Base-by-base conservation (phyloP, 1,139 yeast species). In the Candida anutae region DNA sequence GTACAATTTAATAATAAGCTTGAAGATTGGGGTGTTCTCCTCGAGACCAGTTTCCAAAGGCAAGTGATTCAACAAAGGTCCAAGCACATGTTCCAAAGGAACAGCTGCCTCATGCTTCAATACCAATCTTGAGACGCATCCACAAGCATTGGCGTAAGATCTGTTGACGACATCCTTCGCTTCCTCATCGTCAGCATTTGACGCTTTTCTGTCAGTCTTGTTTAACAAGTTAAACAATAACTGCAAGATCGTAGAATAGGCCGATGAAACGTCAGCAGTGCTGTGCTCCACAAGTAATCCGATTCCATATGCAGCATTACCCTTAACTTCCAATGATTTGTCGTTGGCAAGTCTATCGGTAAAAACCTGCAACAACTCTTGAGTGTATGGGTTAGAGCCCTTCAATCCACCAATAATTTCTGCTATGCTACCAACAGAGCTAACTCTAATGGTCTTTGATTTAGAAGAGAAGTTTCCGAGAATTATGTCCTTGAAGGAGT, bases 231-330 rank as follows among this genome's bases (percentile, higher is more conserved):
- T 79, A 58, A 85, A 87, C 48, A 90, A 69, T 35, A 82, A 74
- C 53, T 74, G 75, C 48, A 93, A 69, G 33, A 88, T 73, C 27
- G 74, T 67, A 39, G 76, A 78, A 59, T 78, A 88, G 26, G 73
- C 63, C 16, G 77, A 54, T 23, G 80, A 62, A 41, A 79, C 69
- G 49, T 80, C 84, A 38, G 62, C 58, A 19, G 62, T 37, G 31
- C 84, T 67, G 57, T 63, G 56, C 57, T 76, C 79, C 39, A 87
- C 65, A 36, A 87, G 60, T 39, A 87, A 61, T 41, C 98, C 99
- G 41, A 84, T 74, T 66, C 97, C 98, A 50, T 85, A 90, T 12
- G 97, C 96, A 32, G 97, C 93, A 46, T 87, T 84, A 43, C 95
- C 90, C 60, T 90, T 80, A 32, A 87, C 97, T 51, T 87, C 95